Conservation (phyloP, 371 early-diverging fungal species). For the Lichtheimia corymbifera region DNA sequence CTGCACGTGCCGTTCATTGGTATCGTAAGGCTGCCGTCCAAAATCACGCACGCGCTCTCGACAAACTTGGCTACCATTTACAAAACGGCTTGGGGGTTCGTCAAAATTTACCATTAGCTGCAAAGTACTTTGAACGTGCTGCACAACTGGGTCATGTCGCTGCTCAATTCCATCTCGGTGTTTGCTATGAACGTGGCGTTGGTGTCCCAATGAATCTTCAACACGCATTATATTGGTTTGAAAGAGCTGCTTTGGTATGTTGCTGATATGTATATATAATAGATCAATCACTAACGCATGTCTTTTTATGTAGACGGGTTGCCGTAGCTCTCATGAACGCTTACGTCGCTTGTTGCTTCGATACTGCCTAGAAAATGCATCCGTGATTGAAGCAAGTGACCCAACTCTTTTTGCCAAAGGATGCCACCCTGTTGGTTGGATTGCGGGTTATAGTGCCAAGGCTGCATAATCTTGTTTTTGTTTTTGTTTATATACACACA, state of each 20-base stretch:
- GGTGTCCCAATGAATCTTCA: constrained; percentile 62
- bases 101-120: constrained; percentile 57
- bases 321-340: constrained; percentile 58
- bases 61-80: constrained; percentile 82
- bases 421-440: constrained; percentile 12
- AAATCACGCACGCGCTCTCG: constrained; percentile 72
- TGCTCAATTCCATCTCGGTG: constrained; percentile 68
- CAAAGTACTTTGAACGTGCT: constrained; percentile 59
- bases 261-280: background rate
- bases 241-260: constrained; percentile 63
- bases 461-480: constrained; percentile 12
- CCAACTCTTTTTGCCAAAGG: constrained; percentile 5
- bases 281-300: background rate
- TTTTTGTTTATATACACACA: too few relatives aligned
- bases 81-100: constrained; percentile 76
- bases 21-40: constrained; percentile 71
- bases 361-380: constrained; percentile 47
- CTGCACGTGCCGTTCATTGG: constrained; percentile 69
- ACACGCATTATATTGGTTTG: constrained; percentile 70
- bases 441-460: constrained; percentile 20
- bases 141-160: constrained; percentile 66
- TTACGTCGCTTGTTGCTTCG: constrained; percentile 53
- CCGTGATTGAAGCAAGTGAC: constrained; percentile 6
- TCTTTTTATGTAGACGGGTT: constrained; percentile 35
- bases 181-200: constrained; percentile 69